These are phyloP conservation scores for Scorias spongiosa DNA, from an alignment of 2,329 filamentous ascomycete species.

Conservation along the genomic window DNA sequence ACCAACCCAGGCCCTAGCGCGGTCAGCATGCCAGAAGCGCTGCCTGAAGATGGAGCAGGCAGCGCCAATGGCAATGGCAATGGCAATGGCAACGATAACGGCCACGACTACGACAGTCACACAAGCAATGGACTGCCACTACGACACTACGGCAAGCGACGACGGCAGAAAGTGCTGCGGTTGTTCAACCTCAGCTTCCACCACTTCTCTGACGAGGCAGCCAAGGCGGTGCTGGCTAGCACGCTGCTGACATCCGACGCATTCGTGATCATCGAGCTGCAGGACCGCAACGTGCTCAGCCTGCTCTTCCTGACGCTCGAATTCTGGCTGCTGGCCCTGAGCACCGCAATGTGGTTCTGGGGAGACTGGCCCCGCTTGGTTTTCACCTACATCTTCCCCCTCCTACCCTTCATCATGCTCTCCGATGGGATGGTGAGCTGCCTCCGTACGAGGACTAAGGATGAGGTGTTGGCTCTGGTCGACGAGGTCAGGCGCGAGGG, in stretches of 20 bases:
- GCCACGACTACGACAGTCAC: background rate
- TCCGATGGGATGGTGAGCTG: conserved; percentile 57
- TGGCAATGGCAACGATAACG: conserved; percentile 24
- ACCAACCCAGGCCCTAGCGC: conserved; percentile 34
- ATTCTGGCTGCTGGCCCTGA: conserved; percentile 33
- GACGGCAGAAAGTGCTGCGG: conserved; percentile 37
- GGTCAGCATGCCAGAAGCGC: conserved; percentile 2
- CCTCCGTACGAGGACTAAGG: conserved; percentile 49
- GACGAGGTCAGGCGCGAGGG: conserved; percentile 28
- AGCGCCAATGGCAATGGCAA: conserved; percentile 28
- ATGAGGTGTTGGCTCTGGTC: conserved; percentile 48
- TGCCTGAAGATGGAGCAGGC: conserved; percentile 3
- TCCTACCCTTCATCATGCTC: conserved; percentile 51
- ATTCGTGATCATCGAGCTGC: conserved; percentile 61
- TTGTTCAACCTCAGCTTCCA: conserved; percentile 64
- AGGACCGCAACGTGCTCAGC: conserved; percentile 36
- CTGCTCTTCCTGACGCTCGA: conserved; percentile 20
- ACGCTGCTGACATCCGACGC: conserved; percentile 50
- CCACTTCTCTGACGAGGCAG: conserved; percentile 54
- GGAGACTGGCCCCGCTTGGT: conserved; percentile 41
- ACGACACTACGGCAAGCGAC: conserved; percentile 1
- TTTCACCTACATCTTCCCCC: conserved; percentile 50
- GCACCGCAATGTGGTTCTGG: conserved; percentile 40
- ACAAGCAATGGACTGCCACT: no score
- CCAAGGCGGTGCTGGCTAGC: conserved; percentile 45